These are phyloP conservation scores for Metschnikowia gruessii DNA, from an alignment of 805 yeast species.

Conservation along the genomic window DNA sequence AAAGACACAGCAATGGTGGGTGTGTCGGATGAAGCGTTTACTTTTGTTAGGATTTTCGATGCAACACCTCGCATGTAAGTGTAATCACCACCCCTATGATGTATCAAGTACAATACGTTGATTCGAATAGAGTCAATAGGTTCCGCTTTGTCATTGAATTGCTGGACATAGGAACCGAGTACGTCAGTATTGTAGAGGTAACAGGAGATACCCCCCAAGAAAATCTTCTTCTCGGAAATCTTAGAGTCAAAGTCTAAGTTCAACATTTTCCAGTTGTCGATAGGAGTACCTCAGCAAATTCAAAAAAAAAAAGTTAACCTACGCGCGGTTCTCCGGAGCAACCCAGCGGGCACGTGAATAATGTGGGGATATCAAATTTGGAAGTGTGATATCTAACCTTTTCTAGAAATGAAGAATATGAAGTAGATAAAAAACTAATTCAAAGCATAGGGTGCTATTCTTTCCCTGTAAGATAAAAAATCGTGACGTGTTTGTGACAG, in stretches of 20 bases:
- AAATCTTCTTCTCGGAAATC: slow-evolving; percentile 9
- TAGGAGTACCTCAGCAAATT: neutral
- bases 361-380: too few species aligned
- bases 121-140: slow-evolving; percentile 26
- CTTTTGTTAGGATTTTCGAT: slow-evolving; percentile 30
- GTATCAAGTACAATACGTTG: slow-evolving; percentile 44
- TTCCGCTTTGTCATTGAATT: slow-evolving; percentile 11
- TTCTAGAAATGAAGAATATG: too few species aligned
- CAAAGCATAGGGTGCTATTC: too few species aligned
- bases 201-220: slow-evolving; percentile 47
- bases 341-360: too few species aligned
- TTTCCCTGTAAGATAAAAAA: too few species aligned
- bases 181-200: slow-evolving; percentile 41
- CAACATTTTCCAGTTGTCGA: slow-evolving; percentile 10
- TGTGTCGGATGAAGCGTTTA: slow-evolving; percentile 17
- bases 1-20: slow-evolving; percentile 49
- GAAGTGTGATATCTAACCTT: too few species aligned
- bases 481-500: too few species aligned
- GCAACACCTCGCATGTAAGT: slow-evolving; percentile 41
- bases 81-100: slow-evolving; percentile 44
- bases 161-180: slow-evolving; percentile 27
- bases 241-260: slow-evolving; percentile 12
- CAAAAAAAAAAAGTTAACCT: too few species aligned
- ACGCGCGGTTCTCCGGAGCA: too few species aligned
- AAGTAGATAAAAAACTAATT: too few species aligned